phyloP scores from a whole-genome alignment of 202 grass and related monocot species.

The Saccharum hybrid region DNA sequence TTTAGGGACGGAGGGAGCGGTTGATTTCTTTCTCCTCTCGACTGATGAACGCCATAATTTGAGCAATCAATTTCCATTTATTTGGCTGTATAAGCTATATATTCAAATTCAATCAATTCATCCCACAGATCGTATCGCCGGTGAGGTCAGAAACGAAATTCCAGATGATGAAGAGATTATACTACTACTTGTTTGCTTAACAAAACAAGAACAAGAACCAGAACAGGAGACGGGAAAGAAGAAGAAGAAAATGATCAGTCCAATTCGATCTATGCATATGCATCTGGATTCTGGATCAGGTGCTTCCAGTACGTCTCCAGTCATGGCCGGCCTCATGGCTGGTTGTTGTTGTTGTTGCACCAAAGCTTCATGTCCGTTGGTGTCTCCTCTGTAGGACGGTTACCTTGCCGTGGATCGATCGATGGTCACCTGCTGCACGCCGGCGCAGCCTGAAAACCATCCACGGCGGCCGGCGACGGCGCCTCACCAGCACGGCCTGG shows the following conservation, averaged over 20 bases:
- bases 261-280: not conserved
- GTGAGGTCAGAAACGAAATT: not conserved
- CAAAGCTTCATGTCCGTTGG: not conserved
- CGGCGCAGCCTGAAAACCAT: not conserved
- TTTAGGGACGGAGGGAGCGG: not conserved
- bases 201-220: not conserved
- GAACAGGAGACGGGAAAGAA: not conserved
- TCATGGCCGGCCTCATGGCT: too few species aligned
- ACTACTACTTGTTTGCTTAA: not conserved
- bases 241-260: not conserved
- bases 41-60: not conserved
- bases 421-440: not conserved
- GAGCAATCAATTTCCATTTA: not conserved
- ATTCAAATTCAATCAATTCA: not conserved
- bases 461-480: not conserved
- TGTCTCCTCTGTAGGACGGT: not conserved
- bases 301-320: too few species aligned
- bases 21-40: not conserved
- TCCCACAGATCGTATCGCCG: not conserved
- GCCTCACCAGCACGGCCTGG: conserved; percentile 35
- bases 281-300: not conserved
- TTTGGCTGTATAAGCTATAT: not conserved
- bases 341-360: not conserved
- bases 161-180: not conserved
- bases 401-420: not conserved